A percentile compares a stretch with the other conserved stretches of the same genome.
These are phyloP conservation scores for Brassica napus DNA, from an alignment of 345 rosid genomes.

Conservation along the genomic window DNA sequence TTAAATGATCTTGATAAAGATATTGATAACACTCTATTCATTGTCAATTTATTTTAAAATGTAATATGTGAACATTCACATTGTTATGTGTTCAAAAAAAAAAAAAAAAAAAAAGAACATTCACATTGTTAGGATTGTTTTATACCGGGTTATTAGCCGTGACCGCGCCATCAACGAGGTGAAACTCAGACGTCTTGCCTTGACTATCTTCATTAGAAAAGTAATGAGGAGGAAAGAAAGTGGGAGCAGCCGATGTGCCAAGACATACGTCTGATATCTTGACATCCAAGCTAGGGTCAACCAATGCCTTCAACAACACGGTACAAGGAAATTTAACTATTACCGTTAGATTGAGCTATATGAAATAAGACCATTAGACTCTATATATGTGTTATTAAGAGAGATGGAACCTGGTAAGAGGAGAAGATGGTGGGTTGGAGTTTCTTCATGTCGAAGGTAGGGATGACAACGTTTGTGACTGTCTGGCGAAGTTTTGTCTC, in stretches of 20 bases:
- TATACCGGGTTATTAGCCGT: conserved; percentile 73
- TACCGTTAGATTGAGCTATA: background rate
- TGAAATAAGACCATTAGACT: background rate
- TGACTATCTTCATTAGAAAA: conserved; percentile 50
- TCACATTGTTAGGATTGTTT: too few relatives aligned
- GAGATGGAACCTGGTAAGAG: conserved; percentile 50
- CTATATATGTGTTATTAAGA: background rate
- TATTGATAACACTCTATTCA: background rate
- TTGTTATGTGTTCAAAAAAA: too few relatives aligned
- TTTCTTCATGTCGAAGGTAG: conserved; percentile 68
- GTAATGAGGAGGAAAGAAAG: conserved; percentile 58
- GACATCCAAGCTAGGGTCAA: conserved; percentile 49
- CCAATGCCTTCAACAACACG: conserved; percentile 35
- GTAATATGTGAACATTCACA: background rate
- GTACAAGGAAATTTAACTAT: background rate
- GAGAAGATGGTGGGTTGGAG: conserved; percentile 73
- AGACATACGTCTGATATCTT: conserved; percentile 64
- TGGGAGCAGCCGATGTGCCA: conserved; percentile 77
- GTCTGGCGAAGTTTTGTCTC: conserved; percentile 55
- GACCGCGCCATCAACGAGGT: conserved; percentile 72
- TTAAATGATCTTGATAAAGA: background rate
- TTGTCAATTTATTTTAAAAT: background rate
- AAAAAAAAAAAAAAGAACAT: too few relatives aligned
- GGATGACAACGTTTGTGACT: conserved; percentile 63
- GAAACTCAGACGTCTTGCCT: conserved; percentile 50